Evolutionary conservation across 2,329 filamentous ascomycete species (phyloP), one percentile per base, ranked within the genome.

Genomic region (Monosporascus sp.): DNA sequence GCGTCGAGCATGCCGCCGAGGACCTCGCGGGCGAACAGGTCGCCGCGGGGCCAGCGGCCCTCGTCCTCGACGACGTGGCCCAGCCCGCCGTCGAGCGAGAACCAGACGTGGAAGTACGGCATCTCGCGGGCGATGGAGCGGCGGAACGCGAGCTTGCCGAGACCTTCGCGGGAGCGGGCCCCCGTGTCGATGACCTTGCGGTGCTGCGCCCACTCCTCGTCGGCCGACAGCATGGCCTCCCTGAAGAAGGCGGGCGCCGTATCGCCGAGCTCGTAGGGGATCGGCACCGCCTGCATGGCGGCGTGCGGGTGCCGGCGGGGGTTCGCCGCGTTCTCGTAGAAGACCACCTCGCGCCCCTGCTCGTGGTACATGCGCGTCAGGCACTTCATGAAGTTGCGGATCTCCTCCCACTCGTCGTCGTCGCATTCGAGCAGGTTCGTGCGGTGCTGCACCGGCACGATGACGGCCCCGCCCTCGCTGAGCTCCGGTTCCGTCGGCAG

Each of bases 81-180:
- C 59, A 99, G 72, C 0, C 94, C 94, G 2, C 94, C 94, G 66
- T 99, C 92, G 1, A 99, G 75, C 50, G 84, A 83, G 67, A 97
- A 97, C 92, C 93, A 99, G 20, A 86, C 93, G 69, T 99, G 94
- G 65, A 99, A 99, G 69, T 99, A 99, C 0, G 95, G 93, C 89
- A 95, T 93, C 74, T 99, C 93, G 73, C 95, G 96, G 14, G 89
- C 90, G 55, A 99, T 77, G 20, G 82, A 87, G 52, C 85, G 80
- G 1, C 93, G 81, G 69, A 99, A 99, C 1, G 94, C 92, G 50
- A 81, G 71, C 64, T 88, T 88, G 0, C 93, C 94, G 56, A 90
- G 69, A 0, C 88, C 89, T 2, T 83, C 78, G n/a, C 77, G 71
- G 0, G 83, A 80, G 36, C 75, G 75, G 56, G 84, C 83, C 3